Percentiles rank a stretch among this genome's conserved stretches.
Evolutionary conservation across 371 early-diverging fungal genomes (phyloP).

Genomic region (Mucor racemosus): DNA sequence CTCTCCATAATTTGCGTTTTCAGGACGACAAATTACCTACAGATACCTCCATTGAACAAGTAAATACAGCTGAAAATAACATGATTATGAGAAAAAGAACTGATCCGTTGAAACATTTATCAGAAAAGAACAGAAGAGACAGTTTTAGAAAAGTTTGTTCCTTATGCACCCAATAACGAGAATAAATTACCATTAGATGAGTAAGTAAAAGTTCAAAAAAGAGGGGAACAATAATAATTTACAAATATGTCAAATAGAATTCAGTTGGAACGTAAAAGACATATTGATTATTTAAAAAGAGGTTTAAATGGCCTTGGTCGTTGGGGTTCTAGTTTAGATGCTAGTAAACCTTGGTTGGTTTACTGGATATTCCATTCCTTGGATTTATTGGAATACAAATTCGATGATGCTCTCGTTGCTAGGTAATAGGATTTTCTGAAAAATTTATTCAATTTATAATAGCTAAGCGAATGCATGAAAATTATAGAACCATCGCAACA

Average conservation of each 20-base stretch:
- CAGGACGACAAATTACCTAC: conserved; percentile 57
- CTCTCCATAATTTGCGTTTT: conserved; percentile 32
- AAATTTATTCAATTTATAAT: too few relatives aligned
- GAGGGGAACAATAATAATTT: too few relatives aligned
- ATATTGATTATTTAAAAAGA: conserved; percentile 60
- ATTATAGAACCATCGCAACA: conserved; percentile 63
- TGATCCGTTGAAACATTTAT: not conserved
- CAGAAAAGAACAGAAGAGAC: conserved; percentile 45
- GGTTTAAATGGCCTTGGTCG: conserved; percentile 58
- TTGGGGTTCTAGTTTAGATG: conserved; percentile 79
- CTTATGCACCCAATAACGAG: conserved; percentile 40
- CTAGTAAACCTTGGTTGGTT: conserved; percentile 90
- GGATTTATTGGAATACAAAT: conserved; percentile 67
- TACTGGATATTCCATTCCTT: conserved; percentile 92
- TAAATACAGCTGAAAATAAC: conserved; percentile 12
- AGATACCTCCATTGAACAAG: conserved; percentile 61
- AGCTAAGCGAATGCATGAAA: not conserved
- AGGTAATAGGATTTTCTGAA: conserved; percentile 34
- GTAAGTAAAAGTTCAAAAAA: conserved; percentile 16
- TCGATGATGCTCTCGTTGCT: conserved; percentile 44
- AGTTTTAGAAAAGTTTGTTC: conserved; percentile 37
- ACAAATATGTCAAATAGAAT: conserved; percentile 38
- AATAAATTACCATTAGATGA: conserved; percentile 27
- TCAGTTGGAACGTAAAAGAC: conserved; percentile 51
- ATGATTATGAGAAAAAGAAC: not conserved